Percentiles rank a stretch among this genome's conserved stretches.
These are phyloP conservation scores for Solanum sejunctum DNA, from an alignment of 257 asterid genomes.

Conservation along the genomic window DNA sequence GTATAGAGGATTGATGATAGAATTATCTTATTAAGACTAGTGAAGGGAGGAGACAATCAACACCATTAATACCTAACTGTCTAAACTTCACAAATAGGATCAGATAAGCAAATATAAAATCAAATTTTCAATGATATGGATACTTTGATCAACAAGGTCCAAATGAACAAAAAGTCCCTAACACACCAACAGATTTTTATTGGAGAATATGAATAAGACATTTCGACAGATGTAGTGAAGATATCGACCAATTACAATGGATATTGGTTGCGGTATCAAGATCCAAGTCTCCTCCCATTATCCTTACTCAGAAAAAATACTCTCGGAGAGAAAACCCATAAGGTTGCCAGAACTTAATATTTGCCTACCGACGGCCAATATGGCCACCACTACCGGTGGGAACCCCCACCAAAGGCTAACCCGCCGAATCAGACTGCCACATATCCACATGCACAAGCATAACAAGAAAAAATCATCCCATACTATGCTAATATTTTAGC, in stretches of 20 bases:
- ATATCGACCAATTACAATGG: background rate
- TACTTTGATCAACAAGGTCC: background rate
- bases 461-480: too few species aligned
- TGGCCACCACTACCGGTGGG: too few species aligned
- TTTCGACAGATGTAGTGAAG: background rate
- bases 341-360: too few species aligned
- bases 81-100: background rate
- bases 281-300: too few species aligned
- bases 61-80: background rate
- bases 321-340: too few species aligned
- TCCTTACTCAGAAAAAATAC: too few species aligned
- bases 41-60: background rate
- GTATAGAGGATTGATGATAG: background rate
- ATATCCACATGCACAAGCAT: too few species aligned
- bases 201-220: background rate
- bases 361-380: too few species aligned
- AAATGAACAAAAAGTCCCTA: background rate
- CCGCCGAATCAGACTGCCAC: too few species aligned
- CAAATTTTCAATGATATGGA: background rate
- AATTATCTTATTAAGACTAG: background rate
- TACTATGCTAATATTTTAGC: too few species aligned
- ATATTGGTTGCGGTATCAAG: background rate
- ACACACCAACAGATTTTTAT: background rate
- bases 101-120: background rate
- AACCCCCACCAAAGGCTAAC: too few species aligned